These are phyloP conservation scores for Haematococcus lacustris DNA, from an alignment of 139 green algal genomes.

Conservation along the genomic window DNA sequence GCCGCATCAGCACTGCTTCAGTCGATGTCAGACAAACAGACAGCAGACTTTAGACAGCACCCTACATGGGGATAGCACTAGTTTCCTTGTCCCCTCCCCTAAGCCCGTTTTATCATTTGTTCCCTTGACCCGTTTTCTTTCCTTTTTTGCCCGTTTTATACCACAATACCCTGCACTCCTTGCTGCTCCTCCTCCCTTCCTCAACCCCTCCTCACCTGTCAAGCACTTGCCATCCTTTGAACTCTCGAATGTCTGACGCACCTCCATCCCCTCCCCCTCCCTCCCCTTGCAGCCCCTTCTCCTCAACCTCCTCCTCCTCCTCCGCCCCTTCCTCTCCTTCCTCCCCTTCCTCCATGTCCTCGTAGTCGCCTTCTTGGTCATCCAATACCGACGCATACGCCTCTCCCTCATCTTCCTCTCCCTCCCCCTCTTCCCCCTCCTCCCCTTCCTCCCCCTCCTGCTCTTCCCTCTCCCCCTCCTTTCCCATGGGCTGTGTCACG, in stretches of 20 bases:
- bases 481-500: background rate
- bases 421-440: slow-evolving; percentile 16
- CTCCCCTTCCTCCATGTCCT: slow-evolving; percentile 15
- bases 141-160: too few relatives aligned
- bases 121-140: too few relatives aligned
- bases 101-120: too few relatives aligned
- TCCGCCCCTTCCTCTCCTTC: slow-evolving; percentile 18
- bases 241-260: slow-evolving; percentile 18
- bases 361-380: slow-evolving; percentile 5
- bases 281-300: slow-evolving; percentile 10
- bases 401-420: slow-evolving; percentile 7
- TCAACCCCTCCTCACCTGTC: slow-evolving; percentile 17
- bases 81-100: too few relatives aligned
- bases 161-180: too few relatives aligned
- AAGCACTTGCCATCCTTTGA: slow-evolving; percentile 31
- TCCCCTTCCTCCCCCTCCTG: slow-evolving; percentile 16
- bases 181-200: too few relatives aligned
- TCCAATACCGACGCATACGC: background rate
- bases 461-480: background rate
- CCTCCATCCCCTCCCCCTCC: slow-evolving; percentile 17
- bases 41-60: too few relatives aligned
- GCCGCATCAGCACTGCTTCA: too few relatives aligned
- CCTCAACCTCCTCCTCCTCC: background rate
- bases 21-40: too few relatives aligned
- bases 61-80: too few relatives aligned